Conservation (phyloP, 2,329 filamentous ascomycete species). For the Parafenestella ontariensis region DNA sequence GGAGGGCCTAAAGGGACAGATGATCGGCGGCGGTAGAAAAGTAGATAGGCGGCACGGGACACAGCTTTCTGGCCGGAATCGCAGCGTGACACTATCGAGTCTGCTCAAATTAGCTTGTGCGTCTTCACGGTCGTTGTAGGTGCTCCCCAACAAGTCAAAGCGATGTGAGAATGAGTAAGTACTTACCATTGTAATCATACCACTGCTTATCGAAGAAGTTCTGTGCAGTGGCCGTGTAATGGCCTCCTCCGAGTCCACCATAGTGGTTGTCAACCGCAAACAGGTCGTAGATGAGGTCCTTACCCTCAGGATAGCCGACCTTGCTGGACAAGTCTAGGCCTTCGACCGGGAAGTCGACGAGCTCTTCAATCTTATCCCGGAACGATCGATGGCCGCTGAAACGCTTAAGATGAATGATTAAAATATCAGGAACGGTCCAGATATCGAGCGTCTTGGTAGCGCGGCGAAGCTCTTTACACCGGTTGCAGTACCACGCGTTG, state of each 20-base stretch:
- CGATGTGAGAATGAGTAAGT: not conserved
- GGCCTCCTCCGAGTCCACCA: slow-evolving; percentile 89
- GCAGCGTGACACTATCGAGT: slow-evolving; percentile 73
- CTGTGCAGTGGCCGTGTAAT: slow-evolving; percentile 94
- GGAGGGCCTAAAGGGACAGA: slow-evolving; percentile 78
- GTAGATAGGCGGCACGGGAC: slow-evolving; percentile 81
- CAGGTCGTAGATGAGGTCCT: slow-evolving; percentile 86
- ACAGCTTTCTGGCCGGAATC: slow-evolving; percentile 69
- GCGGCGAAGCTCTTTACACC: slow-evolving; percentile 90
- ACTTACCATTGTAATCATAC: slow-evolving; percentile 93
- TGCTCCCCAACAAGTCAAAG: not conserved
- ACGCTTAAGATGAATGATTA: slow-evolving; percentile 93
- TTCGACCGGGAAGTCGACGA: slow-evolving; percentile 90
- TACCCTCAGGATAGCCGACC: slow-evolving; percentile 80
- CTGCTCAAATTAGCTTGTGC: slow-evolving; percentile 53
- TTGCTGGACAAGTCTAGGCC: slow-evolving; percentile 81
- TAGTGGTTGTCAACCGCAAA: slow-evolving; percentile 97
- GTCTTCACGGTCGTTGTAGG: not conserved
- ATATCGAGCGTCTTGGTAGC: slow-evolving; percentile 97
- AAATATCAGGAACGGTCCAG: slow-evolving; percentile 94
- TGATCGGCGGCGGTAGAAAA: slow-evolving; percentile 93
- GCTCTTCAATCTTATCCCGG: slow-evolving; percentile 87
- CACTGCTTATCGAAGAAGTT: slow-evolving; percentile 89
- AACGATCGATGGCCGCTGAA: slow-evolving; percentile 86
- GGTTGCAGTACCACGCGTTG: slow-evolving; percentile 96